phyloP scores from a whole-genome alignment of 495 filamentous ascomycete species.

The Penicillium paradoxum region DNA sequence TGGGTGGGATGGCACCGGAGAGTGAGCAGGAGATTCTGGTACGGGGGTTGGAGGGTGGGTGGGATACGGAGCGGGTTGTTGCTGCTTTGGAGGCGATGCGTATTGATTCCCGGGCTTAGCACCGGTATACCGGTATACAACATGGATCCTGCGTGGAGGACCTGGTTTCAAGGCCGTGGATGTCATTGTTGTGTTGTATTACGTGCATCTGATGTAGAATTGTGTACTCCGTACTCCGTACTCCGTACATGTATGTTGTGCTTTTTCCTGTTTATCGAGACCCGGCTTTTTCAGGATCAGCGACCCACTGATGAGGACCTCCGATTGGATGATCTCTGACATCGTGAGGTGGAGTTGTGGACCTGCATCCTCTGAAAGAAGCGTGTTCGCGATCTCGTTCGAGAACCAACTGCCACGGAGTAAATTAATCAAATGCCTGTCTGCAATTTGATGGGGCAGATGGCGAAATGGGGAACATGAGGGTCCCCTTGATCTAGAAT shows the following conservation, averaged over 20 bases:
- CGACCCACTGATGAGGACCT: background rate
- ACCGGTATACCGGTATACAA: too few species aligned
- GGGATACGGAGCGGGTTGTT: constrained; percentile 31
- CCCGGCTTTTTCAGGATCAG: background rate
- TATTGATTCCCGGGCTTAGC: constrained; percentile 28
- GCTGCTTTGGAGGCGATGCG: constrained; percentile 33
- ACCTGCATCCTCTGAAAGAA: constrained; percentile 14
- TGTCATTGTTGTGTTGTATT: too few species aligned
- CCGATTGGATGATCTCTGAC: constrained; percentile 10
- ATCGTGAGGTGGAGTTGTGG: constrained; percentile 12
- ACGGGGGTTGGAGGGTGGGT: constrained; percentile 36
- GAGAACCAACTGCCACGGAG: background rate
- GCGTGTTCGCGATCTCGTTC: background rate
- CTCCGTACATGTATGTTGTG: too few species aligned
- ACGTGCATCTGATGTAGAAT: background rate
- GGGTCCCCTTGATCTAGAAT: background rate
- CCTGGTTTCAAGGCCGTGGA: too few species aligned
- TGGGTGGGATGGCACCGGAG: constrained; percentile 50
- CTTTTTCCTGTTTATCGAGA: too few species aligned
- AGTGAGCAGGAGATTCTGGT: constrained; percentile 49
- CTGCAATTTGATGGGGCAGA: background rate
- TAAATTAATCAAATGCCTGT: background rate
- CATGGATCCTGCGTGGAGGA: too few species aligned
- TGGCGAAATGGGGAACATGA: background rate
- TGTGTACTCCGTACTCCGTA: too few species aligned